These are phyloP conservation scores for Cytospora piceicola DNA, from an alignment of 2,329 filamentous ascomycete species.

Conservation along the genomic window DNA sequence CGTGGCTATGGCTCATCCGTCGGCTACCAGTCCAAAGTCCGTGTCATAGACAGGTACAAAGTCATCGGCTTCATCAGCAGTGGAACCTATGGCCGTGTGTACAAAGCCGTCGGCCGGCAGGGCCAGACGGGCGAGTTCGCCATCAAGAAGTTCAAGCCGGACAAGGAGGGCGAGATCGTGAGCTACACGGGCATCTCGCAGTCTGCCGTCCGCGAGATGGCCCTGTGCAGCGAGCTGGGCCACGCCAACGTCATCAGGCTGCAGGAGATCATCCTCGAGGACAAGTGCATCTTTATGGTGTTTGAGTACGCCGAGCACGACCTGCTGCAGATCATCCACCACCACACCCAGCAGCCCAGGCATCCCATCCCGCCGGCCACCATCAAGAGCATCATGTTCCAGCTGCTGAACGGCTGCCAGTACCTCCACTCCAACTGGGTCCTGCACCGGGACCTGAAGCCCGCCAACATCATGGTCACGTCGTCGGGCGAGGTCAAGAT, in stretches of 20 bases:
- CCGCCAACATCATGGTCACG: slow-evolving; percentile 94
- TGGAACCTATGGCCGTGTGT: slow-evolving; percentile 96
- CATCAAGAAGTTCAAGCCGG: slow-evolving; percentile 99
- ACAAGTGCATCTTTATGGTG: slow-evolving; percentile 99
- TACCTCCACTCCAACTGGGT: slow-evolving; percentile 98
- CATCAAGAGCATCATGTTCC: slow-evolving; percentile 93
- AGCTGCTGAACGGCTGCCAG: slow-evolving; percentile 90
- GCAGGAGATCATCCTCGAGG: slow-evolving; percentile 94
- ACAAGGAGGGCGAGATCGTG: slow-evolving; percentile 94
- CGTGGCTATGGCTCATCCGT: slow-evolving; percentile 48
- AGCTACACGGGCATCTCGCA: slow-evolving; percentile 98
- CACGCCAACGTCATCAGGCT: slow-evolving; percentile 90
- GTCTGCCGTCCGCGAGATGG: slow-evolving; percentile 96
- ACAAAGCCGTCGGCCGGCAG: slow-evolving; percentile 85
- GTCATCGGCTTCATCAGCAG: slow-evolving; percentile 98
- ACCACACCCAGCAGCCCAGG: slow-evolving; percentile 87
- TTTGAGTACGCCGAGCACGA: slow-evolving; percentile 99
- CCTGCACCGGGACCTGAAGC: slow-evolving; percentile 85
- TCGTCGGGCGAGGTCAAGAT: slow-evolving; percentile 89
- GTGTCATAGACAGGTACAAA: slow-evolving; percentile 90
- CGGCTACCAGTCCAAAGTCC: slow-evolving; percentile 75
- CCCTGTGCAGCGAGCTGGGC: slow-evolving; percentile 86
- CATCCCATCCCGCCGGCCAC: slow-evolving; percentile 87
- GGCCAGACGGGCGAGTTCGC: slow-evolving; percentile 82
- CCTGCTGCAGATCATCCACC: slow-evolving; percentile 95